Base-by-base conservation (phyloP, 2,329 filamentous ascomycete species). In the Albophoma yamanashiensis region DNA sequence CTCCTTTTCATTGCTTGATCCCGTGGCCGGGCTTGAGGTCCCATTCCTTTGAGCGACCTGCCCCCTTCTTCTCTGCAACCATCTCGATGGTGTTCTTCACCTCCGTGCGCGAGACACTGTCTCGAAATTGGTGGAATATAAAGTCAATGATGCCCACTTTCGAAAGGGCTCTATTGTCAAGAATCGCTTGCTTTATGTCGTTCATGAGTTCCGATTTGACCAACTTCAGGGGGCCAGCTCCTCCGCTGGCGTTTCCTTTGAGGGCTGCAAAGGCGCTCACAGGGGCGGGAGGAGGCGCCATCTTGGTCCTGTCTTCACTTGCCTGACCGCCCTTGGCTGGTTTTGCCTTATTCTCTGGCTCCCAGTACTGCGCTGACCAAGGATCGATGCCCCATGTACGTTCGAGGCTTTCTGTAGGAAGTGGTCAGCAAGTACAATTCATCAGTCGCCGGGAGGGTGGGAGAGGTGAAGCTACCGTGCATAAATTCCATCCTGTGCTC, bases 311-410 rank as follows among this genome's bases (percentile, higher is more conserved):
- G 3, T 40, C 60, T 20, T 70, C 67, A 6, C 61, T 43, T 31
- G 58, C 31, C 38, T 60, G 62, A 8, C 59, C 34, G 12, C 63
- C 56, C 43, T 68, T 66, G 15, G 61, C 47, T 12, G 65, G 55
- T 56, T 65, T 67, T 27, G 68, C 64, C 62, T 73, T 75, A 22
- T 67, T 68, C 60, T 77, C 76, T 2, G 75, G 64, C 38, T 79
- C 75, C 94, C 94, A 97, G 73, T 97, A 97, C 0, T 78, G 73
- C 0, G 84, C 85, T 0, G 91, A 92, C 70, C 93, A 95, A 0
- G 94, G 94, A 68, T 99, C 87, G 64, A 99, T 93, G 9, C 74
- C 70, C 56, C 72, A 71, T 56, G 74, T 86, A 74, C 71, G 75
- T 43, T 81, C 74, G 17, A 84, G 75, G 60, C 71, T 69, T 59